phyloP scores from a whole-genome alignment of 441 rosid genomes.

The Bocquillonia castaneifolia region DNA sequence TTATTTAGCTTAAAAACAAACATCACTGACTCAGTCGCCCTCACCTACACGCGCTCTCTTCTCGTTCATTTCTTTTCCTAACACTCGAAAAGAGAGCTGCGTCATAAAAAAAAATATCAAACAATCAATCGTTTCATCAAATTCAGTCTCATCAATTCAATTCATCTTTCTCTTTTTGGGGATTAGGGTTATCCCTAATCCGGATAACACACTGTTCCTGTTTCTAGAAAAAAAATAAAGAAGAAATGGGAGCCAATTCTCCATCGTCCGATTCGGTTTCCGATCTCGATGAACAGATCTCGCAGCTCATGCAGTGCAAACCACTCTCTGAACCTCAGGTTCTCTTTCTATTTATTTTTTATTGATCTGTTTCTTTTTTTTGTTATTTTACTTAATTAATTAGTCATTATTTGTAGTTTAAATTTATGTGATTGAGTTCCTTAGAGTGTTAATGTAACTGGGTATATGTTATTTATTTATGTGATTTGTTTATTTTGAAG shows the following conservation, averaged over 20 bases:
- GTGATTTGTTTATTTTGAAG: too few relatives aligned
- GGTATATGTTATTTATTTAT: too few relatives aligned
- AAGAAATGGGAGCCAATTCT: constrained; percentile 46
- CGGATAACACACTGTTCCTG: constrained; percentile 6
- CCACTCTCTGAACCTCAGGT: constrained; percentile 66
- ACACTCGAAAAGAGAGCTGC: too few relatives aligned
- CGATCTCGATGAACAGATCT: constrained; percentile 59
- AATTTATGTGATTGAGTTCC: too few relatives aligned
- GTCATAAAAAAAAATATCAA: too few relatives aligned
- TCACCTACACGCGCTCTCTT: too few relatives aligned
- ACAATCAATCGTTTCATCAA: too few relatives aligned
- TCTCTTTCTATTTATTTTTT: not conserved
- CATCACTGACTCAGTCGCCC: too few relatives aligned
- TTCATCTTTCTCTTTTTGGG: not conserved
- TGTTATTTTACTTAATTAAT: not conserved
- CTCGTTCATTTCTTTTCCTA: too few relatives aligned
- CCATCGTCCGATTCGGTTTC: constrained; percentile 42
- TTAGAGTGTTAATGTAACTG: too few relatives aligned
- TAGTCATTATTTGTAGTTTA: not conserved
- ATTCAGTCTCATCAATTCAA: constrained; percentile 15
- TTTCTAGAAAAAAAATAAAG: constrained; percentile 2
- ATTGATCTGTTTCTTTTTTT: not conserved
- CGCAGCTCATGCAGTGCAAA: constrained; percentile 72
- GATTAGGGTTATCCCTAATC: constrained; percentile 28
- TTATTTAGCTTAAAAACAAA: too few relatives aligned